phyloP scores from a whole-genome alignment of 108 stramenopile genomes.

The Fragilariopsis cylindrus region DNA sequence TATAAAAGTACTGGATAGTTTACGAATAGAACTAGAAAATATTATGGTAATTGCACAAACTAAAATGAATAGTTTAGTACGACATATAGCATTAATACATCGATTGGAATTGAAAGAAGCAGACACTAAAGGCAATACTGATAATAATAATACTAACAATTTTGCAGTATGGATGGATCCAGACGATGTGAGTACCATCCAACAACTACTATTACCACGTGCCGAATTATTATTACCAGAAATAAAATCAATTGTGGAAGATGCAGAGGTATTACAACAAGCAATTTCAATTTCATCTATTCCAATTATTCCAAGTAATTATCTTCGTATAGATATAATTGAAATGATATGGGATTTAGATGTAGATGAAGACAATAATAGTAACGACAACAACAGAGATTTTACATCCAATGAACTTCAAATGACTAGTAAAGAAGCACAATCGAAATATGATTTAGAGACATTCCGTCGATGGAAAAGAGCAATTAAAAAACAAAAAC shows the following conservation, averaged over 20 bases:
- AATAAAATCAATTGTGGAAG: constrained; percentile 23
- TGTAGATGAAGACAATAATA: too few relatives aligned
- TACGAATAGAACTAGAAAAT: constrained; percentile 37
- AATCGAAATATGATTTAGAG: constrained; percentile 53
- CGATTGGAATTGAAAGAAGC: too few relatives aligned
- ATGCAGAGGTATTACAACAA: constrained; percentile 40
- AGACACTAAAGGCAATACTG: too few relatives aligned
- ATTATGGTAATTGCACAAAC: constrained; percentile 40
- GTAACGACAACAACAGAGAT: too few relatives aligned
- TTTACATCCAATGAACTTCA: constrained; percentile 61
- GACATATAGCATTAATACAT: constrained; percentile 49
- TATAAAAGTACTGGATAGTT: constrained; percentile 38
- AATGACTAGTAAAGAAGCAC: constrained; percentile 62
- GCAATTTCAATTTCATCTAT: constrained; percentile 6
- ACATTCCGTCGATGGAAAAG: constrained; percentile 70
- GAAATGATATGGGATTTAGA: constrained; percentile 40
- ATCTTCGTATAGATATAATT: constrained; percentile 18
- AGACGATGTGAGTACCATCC: constrained; percentile 49
- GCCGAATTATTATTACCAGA: constrained; percentile 30
- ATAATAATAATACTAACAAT: too few relatives aligned
- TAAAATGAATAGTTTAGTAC: constrained; percentile 34
- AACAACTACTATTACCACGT: constrained; percentile 59
- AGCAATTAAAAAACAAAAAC: constrained; percentile 34
- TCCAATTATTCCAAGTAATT: not conserved
- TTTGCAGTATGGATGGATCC: constrained; percentile 51